Evolutionary conservation across 1,284 basidiomycete genomes (phyloP).

Genomic region (Boletus hoseneyae): DNA sequence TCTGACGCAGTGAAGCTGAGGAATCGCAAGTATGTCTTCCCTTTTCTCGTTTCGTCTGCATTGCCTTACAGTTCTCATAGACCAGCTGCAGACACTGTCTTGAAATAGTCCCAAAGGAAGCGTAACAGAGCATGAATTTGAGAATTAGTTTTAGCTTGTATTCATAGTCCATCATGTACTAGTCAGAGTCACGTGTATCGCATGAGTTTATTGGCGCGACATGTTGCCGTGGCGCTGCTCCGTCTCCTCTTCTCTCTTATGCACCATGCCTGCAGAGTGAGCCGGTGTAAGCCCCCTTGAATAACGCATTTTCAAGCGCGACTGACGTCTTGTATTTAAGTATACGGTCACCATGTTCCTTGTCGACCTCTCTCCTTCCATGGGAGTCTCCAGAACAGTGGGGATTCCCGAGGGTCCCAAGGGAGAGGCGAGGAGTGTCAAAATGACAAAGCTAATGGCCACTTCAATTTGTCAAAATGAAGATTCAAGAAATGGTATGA

Average conservation of each 20-base stretch:
- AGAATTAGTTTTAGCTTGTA: too few species aligned
- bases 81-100: conserved; percentile 32
- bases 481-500: conserved; percentile 83
- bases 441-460: conserved; percentile 81
- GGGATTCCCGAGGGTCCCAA: conserved; percentile 53
- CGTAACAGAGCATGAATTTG: conserved; percentile 39
- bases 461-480: conserved; percentile 83
- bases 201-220: conserved; percentile 29
- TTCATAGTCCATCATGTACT: too few species aligned
- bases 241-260: conserved; percentile 10
- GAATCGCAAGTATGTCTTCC: conserved; percentile 48
- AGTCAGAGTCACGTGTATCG: conserved; percentile 22
- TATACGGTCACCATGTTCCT: conserved; percentile 84
- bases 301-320: neutral
- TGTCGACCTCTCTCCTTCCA: conserved; percentile 83
- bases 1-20: conserved; percentile 41
- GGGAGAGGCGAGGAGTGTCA: conserved; percentile 47
- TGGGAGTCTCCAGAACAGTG: conserved; percentile 63
- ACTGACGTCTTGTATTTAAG: conserved; percentile 35
- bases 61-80: conserved; percentile 8
- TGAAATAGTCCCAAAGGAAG: conserved; percentile 40
- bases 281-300: conserved; percentile 54
- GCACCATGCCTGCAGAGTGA: conserved; percentile 66
- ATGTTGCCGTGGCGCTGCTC: conserved; percentile 23
- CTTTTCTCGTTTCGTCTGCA: neutral